Base-by-base conservation (phyloP, 768 basidiomycete species). In the Kwoniella shandongensis region DNA sequence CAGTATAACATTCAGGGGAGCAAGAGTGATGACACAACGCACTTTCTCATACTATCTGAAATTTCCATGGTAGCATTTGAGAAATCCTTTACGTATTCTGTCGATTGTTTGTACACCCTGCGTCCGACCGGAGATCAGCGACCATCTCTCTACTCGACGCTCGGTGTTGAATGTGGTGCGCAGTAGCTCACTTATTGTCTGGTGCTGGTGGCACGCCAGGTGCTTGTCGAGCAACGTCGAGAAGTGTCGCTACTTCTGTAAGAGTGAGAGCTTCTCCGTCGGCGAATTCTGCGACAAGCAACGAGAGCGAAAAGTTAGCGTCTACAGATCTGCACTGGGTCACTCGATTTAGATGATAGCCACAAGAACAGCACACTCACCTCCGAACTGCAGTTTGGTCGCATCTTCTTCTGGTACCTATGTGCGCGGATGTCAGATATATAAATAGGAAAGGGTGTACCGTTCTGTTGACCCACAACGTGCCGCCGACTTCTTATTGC, bases 311-410 rank as follows among this genome's bases (percentile, higher is more conserved):
- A n/a, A n/a, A n/a, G n/a, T n/a, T n/a, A n/a, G n/a, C n/a, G n/a
- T n/a, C n/a, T n/a, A n/a, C 4, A 2, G 20, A 23, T 35, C 2
- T n/a, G n/a, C n/a, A n/a, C n/a, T n/a, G n/a, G n/a, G n/a, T n/a
- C n/a, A n/a, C n/a, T 55, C 18, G 38, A 41, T 22, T 45, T 12
- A 32, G 23, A 45, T 27, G 17, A 26, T 23, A 12, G 22, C 26
- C 38, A 1, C 30, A 6, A 29, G 38, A 20, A 42, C 8, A 23
- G 39, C 41, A 51, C 18, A 45, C 66, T 65, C 23, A 67, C 70
- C 70, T 51, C 72, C 72, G 46, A 70, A 73, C 59, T 73, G 69
- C 36, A 70, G 57, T 54, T 73, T 73, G 12, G 72, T 70, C 27
- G 72, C 72, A 57, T 73, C 72, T 48, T 73, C 72, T 36, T 73